Percentiles rank a stretch among this genome's conserved stretches.
Conservation (phyloP, 495 filamentous ascomycete species). For the Xylaria grammica region DNA sequence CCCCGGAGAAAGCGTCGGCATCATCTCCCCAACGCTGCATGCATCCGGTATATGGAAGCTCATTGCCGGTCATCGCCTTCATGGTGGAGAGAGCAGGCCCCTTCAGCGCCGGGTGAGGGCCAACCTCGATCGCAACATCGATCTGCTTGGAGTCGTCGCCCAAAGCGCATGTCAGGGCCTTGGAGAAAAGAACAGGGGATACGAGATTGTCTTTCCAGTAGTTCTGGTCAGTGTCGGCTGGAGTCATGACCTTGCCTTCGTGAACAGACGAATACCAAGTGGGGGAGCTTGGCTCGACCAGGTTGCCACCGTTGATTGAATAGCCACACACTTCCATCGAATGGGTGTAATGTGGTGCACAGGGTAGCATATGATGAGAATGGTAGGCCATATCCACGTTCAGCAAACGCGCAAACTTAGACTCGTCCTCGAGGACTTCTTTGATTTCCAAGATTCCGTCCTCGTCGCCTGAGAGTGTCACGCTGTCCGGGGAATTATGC, state of each 20-base stretch:
- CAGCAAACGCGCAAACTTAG: conserved; percentile 39
- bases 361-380: conserved; percentile 49
- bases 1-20: no score
- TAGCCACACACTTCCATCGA: background rate
- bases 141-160: background rate
- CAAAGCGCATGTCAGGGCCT: conserved; percentile 41
- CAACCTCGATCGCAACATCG: conserved; percentile 38
- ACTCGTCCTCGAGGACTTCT: conserved; percentile 28
- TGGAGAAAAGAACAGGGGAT: conserved; percentile 46
- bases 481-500: background rate
- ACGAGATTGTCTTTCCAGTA: conserved; percentile 54
- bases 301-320: conserved; percentile 29
- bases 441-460: conserved; percentile 33
- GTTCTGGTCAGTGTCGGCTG: conserved; percentile 7
- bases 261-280: conserved; percentile 15
- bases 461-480: conserved; percentile 15
- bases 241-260: conserved; percentile 7
- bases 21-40: no score
- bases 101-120: conserved; percentile 48
- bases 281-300: no score
- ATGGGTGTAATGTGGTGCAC: conserved; percentile 30
- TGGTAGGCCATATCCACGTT: conserved; percentile 54
- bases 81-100: conserved; percentile 25
- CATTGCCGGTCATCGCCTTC: background rate
- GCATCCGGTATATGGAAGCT: no score